Base-by-base conservation (phyloP, 2,329 filamentous ascomycete genomes). In the Xylariomycetidae sp. region DNA sequence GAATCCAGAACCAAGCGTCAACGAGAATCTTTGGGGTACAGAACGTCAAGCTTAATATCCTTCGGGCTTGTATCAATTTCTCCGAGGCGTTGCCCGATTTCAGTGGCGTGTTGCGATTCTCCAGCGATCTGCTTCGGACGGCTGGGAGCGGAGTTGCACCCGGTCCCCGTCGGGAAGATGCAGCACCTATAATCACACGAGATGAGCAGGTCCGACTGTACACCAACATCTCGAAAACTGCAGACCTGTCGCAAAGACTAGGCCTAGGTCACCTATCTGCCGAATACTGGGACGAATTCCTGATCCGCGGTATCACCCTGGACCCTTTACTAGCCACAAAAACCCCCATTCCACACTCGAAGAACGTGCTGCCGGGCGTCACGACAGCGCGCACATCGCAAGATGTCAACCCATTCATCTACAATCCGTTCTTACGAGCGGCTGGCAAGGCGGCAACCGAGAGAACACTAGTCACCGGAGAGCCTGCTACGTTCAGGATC, bases 221-320 rank as follows among this genome's bases (percentile, higher is more conserved):
- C 29, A 85, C 84, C 27, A 95, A 90, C 47, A 89, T 98, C 38
- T 77, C 81, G 22, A 83, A 90, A 42, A 95, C 89, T 1, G 77
- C 89, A 19, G 76, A 71, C 19, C 76, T 92, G n/a, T 82, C 85
- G 1, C 76, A 75, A 39, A 80, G 84, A 38, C 61, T 95, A 17
- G 88, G 88, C 1, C 63, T 88, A 18, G 65, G 72, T 5, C 63
- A 82, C 35, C 60, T 90, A 25, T 72, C 79, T 32, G 88, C 87
- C 5, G 84, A 92, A 47, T 98, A 95, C 54, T 98, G 92, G 92
- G 92, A 98, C 56, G 87, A 95, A 51, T 96, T 96, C 48, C 67
- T 98, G 7, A 73, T 98, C 29, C 79, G 92, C 31, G 79, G 79
- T 42, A 67, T 94, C 47, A 75, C 80, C 34, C 65, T 94, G 26